These are phyloP conservation scores for Carex cristatella DNA, from an alignment of 176 grass and related monocot species.

Conservation along the genomic window DNA sequence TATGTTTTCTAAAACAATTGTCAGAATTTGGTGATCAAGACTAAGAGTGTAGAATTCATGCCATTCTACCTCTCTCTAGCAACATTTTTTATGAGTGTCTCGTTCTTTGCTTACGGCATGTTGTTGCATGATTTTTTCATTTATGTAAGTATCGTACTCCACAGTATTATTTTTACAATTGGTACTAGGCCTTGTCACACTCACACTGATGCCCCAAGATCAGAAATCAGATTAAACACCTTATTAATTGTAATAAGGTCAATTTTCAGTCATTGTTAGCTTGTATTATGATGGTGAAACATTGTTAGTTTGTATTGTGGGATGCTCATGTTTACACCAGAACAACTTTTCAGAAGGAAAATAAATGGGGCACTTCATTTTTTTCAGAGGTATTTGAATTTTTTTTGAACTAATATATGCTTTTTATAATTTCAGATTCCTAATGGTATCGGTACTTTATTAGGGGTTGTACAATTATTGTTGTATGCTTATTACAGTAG, in stretches of 20 bases:
- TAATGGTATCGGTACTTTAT: constrained; percentile 74
- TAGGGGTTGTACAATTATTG: constrained; percentile 63
- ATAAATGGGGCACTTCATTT: neutral
- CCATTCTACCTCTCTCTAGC: constrained; percentile 88
- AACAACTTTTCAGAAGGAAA: neutral
- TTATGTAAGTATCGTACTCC: constrained; percentile 55
- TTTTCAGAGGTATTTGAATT: neutral
- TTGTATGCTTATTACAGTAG: constrained; percentile 75
- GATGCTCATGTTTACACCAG: neutral
- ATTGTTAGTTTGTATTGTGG: neutral
- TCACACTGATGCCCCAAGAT: neutral
- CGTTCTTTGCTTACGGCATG: constrained; percentile 74
- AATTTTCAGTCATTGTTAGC: neutral
- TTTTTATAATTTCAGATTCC: constrained; percentile 56
- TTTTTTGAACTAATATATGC: neutral
- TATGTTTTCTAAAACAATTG: neutral
- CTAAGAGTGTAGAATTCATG: constrained; percentile 91
- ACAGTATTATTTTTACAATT: constrained; percentile 15
- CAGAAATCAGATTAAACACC: neutral
- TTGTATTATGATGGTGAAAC: neutral
- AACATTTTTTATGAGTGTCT: constrained; percentile 86
- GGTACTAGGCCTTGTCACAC: neutral
- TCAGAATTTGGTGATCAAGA: constrained; percentile 90
- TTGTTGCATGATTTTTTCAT: constrained; percentile 86
- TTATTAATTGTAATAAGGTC: neutral